Evolutionary conservation across 169 alveolate species (phyloP).

Genomic region (Eimeria sp.): DNA sequence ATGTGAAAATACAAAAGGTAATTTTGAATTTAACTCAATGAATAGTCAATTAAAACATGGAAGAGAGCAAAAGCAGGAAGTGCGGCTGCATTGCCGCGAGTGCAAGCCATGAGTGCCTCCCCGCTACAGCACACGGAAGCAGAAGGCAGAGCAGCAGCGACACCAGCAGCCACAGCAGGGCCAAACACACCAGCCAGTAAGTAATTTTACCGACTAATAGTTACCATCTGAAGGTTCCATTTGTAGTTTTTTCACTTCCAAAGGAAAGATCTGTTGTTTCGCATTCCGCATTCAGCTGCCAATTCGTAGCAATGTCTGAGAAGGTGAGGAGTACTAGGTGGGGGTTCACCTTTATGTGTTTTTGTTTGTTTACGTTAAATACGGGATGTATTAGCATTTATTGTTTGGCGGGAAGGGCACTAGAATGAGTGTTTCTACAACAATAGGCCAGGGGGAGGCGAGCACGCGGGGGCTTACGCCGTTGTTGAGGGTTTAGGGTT

Average conservation of each 20-base stretch:
- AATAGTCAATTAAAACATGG: background rate
- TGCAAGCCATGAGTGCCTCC: slow-evolving; percentile 9
- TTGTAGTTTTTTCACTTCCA: background rate
- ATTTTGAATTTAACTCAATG: background rate
- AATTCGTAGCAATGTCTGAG: slow-evolving; percentile 8
- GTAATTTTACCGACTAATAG: background rate
- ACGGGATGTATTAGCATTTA: background rate
- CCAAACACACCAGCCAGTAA: background rate
- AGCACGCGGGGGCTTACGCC: background rate
- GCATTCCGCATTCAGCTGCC: background rate
- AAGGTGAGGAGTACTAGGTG: background rate
- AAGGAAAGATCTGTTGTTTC: background rate
- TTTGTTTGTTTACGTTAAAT: background rate
- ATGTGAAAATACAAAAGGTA: background rate
- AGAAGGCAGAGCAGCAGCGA: background rate
- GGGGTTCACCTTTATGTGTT: background rate
- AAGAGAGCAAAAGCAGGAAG: background rate
- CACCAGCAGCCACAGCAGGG: background rate
- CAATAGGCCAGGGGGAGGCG: background rate
- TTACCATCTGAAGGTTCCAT: background rate
- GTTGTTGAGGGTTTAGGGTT: background rate
- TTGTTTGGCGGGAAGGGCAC: background rate
- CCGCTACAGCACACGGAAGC: slow-evolving; percentile 38
- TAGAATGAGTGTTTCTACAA: background rate
- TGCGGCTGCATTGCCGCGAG: background rate